A percentile compares a stretch with the other conserved stretches of the same genome.
phyloP scores from a whole-genome alignment of 768 basidiomycete species.

The Boletus pseudopeckii region DNA sequence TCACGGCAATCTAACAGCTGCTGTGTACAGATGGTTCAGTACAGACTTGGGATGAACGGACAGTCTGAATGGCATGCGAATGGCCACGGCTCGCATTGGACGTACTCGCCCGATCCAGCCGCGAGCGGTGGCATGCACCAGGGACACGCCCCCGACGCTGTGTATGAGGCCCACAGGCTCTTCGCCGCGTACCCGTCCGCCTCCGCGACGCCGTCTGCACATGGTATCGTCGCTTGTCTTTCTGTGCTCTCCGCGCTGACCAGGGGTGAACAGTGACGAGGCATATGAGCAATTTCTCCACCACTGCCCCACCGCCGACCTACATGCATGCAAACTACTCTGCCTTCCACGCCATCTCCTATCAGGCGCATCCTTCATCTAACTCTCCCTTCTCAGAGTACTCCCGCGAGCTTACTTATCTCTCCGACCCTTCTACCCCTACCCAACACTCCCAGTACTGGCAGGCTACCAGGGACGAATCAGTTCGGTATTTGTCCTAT shows the following conservation, averaged over 20 bases:
- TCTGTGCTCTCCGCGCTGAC: constrained; percentile 14
- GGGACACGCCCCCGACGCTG: constrained; percentile 41
- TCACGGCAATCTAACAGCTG: constrained; percentile 8
- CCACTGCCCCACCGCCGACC: constrained; percentile 57
- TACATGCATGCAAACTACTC: constrained; percentile 51
- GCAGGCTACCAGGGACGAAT: constrained; percentile 59
- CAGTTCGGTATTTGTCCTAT: constrained; percentile 57
- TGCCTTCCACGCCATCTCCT: constrained; percentile 23
- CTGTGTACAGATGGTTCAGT: not conserved
- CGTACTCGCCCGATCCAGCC: constrained; percentile 12
- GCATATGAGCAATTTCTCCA: constrained; percentile 59
- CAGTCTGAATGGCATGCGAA: constrained; percentile 26
- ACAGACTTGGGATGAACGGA: constrained; percentile 22
- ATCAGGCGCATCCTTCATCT: constrained; percentile 33
- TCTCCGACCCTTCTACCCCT: constrained; percentile 46
- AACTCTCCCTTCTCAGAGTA: constrained; percentile 68
- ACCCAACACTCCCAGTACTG: constrained; percentile 56
- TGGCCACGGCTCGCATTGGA: constrained; percentile 15
- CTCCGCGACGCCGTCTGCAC: constrained; percentile 72
- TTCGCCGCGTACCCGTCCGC: constrained; percentile 69
- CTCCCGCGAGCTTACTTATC: constrained; percentile 55
- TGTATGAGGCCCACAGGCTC: constrained; percentile 65
- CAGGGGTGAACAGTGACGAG: constrained; percentile 50
- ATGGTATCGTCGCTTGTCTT: constrained; percentile 44
- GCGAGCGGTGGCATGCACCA: constrained; percentile 6